phyloP scores from a whole-genome alignment of 805 yeast species.

The Clavispora asparagi region DNA sequence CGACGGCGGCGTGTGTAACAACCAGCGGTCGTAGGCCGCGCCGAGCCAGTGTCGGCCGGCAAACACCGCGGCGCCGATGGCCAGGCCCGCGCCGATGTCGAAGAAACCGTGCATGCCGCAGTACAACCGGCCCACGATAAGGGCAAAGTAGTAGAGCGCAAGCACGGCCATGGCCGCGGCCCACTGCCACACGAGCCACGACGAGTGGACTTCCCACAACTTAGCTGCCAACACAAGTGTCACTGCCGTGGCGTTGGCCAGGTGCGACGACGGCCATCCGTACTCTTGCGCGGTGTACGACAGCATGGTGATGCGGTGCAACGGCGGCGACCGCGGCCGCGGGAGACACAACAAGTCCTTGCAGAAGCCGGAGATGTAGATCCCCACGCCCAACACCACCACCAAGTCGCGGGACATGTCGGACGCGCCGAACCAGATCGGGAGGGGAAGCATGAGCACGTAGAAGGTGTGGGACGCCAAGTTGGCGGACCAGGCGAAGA shows the following conservation, averaged over 20 bases:
- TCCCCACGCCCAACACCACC: constrained; percentile 61
- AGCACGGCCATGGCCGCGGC: constrained; percentile 16
- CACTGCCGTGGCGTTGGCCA: constrained; percentile 91
- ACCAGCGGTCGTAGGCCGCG: constrained; percentile 40
- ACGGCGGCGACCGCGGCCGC: constrained; percentile 87
- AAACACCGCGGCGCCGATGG: constrained; percentile 55
- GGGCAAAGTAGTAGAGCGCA: constrained; percentile 51
- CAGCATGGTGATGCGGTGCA: constrained; percentile 83
- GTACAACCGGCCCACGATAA: constrained; percentile 78
- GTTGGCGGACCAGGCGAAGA: constrained; percentile 83
- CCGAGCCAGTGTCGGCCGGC: constrained; percentile 40
- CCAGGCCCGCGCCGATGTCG: constrained; percentile 64
- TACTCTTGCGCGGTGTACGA: constrained; percentile 90
- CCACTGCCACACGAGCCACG: constrained; percentile 4
- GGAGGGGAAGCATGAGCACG: constrained; percentile 80
- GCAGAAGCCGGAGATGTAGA: constrained; percentile 63
- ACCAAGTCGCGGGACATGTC: constrained; percentile 55
- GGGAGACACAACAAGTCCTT: constrained; percentile 90
- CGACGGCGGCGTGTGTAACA: constrained; percentile 24
- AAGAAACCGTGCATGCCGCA: constrained; percentile 97
- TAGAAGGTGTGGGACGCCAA: constrained; percentile 93
- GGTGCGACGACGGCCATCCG: constrained; percentile 91
- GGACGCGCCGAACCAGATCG: constrained; percentile 73
- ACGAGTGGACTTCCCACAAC: constrained; percentile 9
- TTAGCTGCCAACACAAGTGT: constrained; percentile 40